Evolutionary conservation across 169 alveolate genomes (phyloP).

Genomic region (Pseudocohnilembus persalinus): DNA sequence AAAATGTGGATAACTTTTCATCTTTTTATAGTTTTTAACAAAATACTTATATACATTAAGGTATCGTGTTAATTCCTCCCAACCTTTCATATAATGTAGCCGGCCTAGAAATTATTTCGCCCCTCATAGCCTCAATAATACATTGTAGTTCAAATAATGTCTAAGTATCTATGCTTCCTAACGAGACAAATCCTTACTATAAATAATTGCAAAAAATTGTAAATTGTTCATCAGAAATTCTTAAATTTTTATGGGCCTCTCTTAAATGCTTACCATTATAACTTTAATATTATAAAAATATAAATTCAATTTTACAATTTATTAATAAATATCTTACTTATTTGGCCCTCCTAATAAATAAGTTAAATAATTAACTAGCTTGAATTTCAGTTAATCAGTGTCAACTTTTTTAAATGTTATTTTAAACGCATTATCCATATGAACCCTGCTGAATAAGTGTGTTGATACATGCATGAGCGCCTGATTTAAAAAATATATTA

Average conservation of each 20-base stretch:
- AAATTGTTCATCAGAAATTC: not conserved
- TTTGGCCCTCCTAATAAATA: not conserved
- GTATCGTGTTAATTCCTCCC: not conserved
- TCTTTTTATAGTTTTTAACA: not conserved
- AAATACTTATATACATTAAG: not conserved
- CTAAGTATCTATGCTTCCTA: not conserved
- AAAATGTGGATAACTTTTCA: too few species aligned
- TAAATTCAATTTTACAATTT: not conserved
- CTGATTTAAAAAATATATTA: not conserved
- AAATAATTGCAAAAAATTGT: not conserved
- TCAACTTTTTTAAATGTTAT: not conserved
- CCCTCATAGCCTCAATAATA: not conserved
- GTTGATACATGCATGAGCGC: not conserved
- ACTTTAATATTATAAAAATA: not conserved
- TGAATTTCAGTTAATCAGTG: not conserved
- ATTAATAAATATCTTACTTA: too few species aligned
- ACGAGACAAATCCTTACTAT: not conserved
- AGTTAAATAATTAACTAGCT: not conserved
- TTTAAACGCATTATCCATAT: not conserved
- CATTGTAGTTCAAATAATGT: not conserved
- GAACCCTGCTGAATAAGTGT: not conserved
- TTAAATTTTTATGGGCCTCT: not conserved
- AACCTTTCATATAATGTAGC: not conserved
- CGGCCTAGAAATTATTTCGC: not conserved
- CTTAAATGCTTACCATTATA: not conserved